Evolutionary conservation across 2,329 filamentous ascomycete species (phyloP), one percentile per base, ranked within the genome.

Genomic region (Orbilia brochopaga): DNA sequence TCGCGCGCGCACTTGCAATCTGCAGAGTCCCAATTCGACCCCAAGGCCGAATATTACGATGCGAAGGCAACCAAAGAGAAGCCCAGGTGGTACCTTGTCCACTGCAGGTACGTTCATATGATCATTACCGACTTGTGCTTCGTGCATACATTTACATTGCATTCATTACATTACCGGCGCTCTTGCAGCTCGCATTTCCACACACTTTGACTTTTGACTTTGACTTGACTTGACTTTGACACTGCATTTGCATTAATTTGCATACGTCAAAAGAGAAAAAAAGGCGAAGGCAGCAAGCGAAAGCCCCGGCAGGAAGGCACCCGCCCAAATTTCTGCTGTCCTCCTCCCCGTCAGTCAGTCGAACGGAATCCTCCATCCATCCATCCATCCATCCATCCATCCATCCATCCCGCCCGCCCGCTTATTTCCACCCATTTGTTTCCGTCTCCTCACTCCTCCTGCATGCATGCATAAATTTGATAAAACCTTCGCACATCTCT

Each of bases 11-110:
- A 61, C 35, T 35, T 50, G 52, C 54, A 48, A 32, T 27, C 5
- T 53, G 32, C 67, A 88, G 87, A 88, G 77, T 85, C 87, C 23
- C 90, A 90, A 1, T 90, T 90, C 69, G 86, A 94, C 75, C 82
- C 86, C 15, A 82, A 84, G 52, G 85, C 88, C 62, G 88, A 91
- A 0, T 97, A 97, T 80, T 95, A 92, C 78, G 94, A 97, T 77
- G 80, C 88, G 0, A 89, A 89, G 59, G 91, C 90, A 1, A 87
- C 85, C 74, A 82, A 85, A 60, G 83, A 85, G 1, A 85, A 88
- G 56, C 89, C 89, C 0, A 90, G 87, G 76, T 99, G 94, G 94
- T 90, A 88, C 59, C 85, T 94, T 17, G 94, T 97, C 0, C 90
- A 95, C 73, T 72, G 67, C 67, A 64, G 67, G 67, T 72, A 64